Percentiles rank a stretch among this genome's conserved stretches.
phyloP scores from a whole-genome alignment of 805 yeast genomes.

The Candida odintsovae region DNA sequence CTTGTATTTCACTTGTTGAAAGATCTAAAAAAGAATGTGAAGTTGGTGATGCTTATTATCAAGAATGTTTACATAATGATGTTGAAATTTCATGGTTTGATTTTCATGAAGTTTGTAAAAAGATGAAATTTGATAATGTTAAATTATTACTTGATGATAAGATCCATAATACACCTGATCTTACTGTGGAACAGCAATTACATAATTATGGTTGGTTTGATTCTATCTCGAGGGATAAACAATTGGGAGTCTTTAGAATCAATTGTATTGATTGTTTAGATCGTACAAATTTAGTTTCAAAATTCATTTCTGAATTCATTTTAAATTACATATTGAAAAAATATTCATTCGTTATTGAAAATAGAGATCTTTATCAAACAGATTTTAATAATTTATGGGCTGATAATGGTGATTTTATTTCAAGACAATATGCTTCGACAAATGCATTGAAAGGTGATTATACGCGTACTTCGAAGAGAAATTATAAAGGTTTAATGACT shows the following conservation, averaged over 20 bases:
- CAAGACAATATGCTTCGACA: slow-evolving; percentile 56
- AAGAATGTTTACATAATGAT: slow-evolving; percentile 28
- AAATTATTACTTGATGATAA: slow-evolving; percentile 24
- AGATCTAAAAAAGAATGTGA: slow-evolving; percentile 28
- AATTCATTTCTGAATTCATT: slow-evolving; percentile 27
- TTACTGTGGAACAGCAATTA: slow-evolving; percentile 15
- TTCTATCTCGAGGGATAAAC: slow-evolving; percentile 24
- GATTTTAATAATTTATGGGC: slow-evolving; percentile 47
- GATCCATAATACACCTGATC: slow-evolving; percentile 9
- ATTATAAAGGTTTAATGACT: slow-evolving; percentile 34
- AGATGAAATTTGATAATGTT: slow-evolving; percentile 36
- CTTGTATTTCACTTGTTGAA: slow-evolving; percentile 34
- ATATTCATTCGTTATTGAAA: slow-evolving; percentile 5
- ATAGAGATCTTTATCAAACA: slow-evolving; percentile 13
- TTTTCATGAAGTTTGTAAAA: slow-evolving; percentile 48
- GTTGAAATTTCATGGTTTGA: slow-evolving; percentile 53
- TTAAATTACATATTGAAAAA: slow-evolving; percentile 23
- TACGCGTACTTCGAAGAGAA: slow-evolving; percentile 37
- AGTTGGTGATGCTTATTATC: slow-evolving; percentile 35
- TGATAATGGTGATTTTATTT: slow-evolving; percentile 62
- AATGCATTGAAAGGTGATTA: slow-evolving; percentile 47
- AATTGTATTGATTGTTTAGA: slow-evolving; percentile 65
- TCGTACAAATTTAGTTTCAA: slow-evolving; percentile 50
- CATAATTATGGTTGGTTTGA: slow-evolving; percentile 29
- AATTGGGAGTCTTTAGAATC: slow-evolving; percentile 50